Conservation (phyloP, 2,329 filamentous ascomycete genomes). For the Aspergillus japonicus region DNA sequence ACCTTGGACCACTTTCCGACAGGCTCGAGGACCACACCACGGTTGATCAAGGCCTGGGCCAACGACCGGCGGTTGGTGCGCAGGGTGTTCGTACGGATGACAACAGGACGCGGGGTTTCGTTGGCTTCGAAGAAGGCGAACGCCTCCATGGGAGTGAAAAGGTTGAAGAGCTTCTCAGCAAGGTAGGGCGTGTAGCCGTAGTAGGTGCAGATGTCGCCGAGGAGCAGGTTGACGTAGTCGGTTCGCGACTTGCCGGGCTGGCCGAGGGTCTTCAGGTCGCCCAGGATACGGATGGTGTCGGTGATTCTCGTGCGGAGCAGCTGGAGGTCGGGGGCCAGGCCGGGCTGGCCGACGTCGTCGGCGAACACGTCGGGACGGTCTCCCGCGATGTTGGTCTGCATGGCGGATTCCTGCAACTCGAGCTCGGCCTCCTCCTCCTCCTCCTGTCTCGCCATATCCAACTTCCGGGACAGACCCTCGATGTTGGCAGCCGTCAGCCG, state of each 20-base stretch:
- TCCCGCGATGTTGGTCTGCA: slow-evolving; percentile 91
- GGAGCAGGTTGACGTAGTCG: slow-evolving; percentile 81
- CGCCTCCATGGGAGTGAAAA: slow-evolving; percentile 90
- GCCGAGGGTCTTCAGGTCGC: slow-evolving; percentile 78
- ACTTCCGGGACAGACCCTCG: slow-evolving; percentile 78
- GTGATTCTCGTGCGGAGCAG: slow-evolving; percentile 85
- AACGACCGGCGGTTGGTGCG: slow-evolving; percentile 74
- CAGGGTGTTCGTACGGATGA: slow-evolving; percentile 95
- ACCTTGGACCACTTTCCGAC: slow-evolving; percentile 99
- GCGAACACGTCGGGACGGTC: slow-evolving; percentile 66
- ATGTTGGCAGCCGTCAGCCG: slow-evolving; percentile 94
- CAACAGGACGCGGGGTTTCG: slow-evolving; percentile 87
- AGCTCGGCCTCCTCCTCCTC: slow-evolving; percentile 81
- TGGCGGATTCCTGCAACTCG: slow-evolving; percentile 77
- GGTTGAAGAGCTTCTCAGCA: slow-evolving; percentile 90
- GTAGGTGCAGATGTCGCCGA: slow-evolving; percentile 92
- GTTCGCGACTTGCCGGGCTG: slow-evolving; percentile 78
- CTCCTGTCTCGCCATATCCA: slow-evolving; percentile 73
- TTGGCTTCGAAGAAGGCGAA: slow-evolving; percentile 99
- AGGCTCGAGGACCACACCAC: slow-evolving; percentile 91
- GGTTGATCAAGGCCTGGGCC: slow-evolving; percentile 90
- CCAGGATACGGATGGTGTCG: slow-evolving; percentile 86
- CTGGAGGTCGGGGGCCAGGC: slow-evolving; percentile 85
- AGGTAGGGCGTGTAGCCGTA: slow-evolving; percentile 94
- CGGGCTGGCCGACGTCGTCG: slow-evolving; percentile 56